Base-by-base conservation (phyloP, 2,329 filamentous ascomycete species). In the Paecilomyces sp. region DNA sequence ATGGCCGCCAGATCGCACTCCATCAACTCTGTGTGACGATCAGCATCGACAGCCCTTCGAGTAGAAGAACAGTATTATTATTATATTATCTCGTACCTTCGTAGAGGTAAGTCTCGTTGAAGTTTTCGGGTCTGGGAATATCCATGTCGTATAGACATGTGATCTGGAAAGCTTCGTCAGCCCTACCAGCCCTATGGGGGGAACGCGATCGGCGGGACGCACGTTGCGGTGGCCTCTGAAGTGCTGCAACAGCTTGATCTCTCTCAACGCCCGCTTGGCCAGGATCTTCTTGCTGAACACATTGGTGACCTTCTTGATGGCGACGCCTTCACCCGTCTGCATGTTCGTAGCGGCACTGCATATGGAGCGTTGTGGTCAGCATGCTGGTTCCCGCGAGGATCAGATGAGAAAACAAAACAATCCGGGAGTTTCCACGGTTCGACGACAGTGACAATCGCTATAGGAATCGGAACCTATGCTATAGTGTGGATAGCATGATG, bases 211-310 rank as follows among this genome's bases (percentile, higher is more conserved):
- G 56, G 55, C 25, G 59, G 54, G 51, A 56, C 34, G 79, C 86
- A 92, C 88, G 76, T 93, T 93, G 71, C 90, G 88, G 72, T 93
- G 90, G 57, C 90, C 90, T 70, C 94, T 86, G 81, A 99, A 99
- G 79, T 99, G 94, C 81, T 97, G 93, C 65, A 99, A 83, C 68
- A 99, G 85, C 85, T 97, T 99, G 80, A 99, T 97, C 81, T 99
- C 94, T 77, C 94, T 88, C 82, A 99, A 79, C 56, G 94, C 94
- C 72, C 94, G 90, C 87, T 99, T 99, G 70, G 94, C 94, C 67
- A 99, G 84, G 68, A 99, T 99, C 86, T 97, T 97, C 82, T 99
- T 99, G 85, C 92, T 97, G 79, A 99, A 99, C 70, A 99, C 93
- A 89, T 99, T 99, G 81, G 94, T 99, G 75, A 99, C 91, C 80